Evolutionary conservation across 345 rosid species (phyloP).

Genomic region (Tarenaya hassleriana): DNA sequence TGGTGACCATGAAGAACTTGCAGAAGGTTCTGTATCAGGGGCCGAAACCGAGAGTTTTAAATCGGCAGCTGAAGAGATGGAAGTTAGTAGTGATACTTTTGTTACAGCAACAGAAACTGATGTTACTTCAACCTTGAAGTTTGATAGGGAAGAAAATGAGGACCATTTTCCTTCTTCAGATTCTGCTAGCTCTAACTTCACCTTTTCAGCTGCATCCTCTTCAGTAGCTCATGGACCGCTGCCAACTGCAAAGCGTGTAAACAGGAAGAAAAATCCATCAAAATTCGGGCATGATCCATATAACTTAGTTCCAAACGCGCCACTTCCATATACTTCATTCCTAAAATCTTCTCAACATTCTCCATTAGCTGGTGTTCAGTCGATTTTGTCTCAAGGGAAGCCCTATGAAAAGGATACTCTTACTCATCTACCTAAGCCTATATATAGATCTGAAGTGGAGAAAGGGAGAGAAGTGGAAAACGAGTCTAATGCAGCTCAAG

Average conservation of each 20-base stretch:
- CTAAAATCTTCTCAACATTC: slow-evolving; percentile 34
- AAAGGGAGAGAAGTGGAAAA: slow-evolving; percentile 39
- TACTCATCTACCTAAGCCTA: slow-evolving; percentile 30
- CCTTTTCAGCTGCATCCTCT: slow-evolving; percentile 57
- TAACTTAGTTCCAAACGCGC: slow-evolving; percentile 30
- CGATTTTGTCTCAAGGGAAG: slow-evolving; percentile 32
- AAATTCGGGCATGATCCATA: slow-evolving; percentile 38
- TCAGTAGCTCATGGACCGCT: slow-evolving; percentile 41
- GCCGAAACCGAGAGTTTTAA: slow-evolving; percentile 87
- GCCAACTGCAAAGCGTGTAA: slow-evolving; percentile 36
- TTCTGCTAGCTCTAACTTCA: slow-evolving; percentile 50
- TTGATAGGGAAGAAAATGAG: slow-evolving; percentile 44
- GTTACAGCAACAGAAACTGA: slow-evolving; percentile 53
- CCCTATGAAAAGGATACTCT: slow-evolving; percentile 34
- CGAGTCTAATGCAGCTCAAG: slow-evolving; percentile 56
- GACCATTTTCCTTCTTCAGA: slow-evolving; percentile 31
- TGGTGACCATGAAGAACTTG: slow-evolving; percentile 35
- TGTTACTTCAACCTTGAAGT: slow-evolving; percentile 45
- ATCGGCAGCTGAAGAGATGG: slow-evolving; percentile 80
- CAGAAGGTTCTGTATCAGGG: slow-evolving; percentile 50
- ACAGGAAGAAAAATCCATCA: slow-evolving; percentile 41
- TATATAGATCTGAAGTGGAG: slow-evolving; percentile 31
- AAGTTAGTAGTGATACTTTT: slow-evolving; percentile 38
- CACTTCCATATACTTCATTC: slow-evolving; percentile 37
- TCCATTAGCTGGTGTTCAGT: slow-evolving; percentile 40